These are phyloP conservation scores for Pseudocercospora musae DNA, from an alignment of 2,329 filamentous ascomycete genomes.

Conservation along the genomic window DNA sequence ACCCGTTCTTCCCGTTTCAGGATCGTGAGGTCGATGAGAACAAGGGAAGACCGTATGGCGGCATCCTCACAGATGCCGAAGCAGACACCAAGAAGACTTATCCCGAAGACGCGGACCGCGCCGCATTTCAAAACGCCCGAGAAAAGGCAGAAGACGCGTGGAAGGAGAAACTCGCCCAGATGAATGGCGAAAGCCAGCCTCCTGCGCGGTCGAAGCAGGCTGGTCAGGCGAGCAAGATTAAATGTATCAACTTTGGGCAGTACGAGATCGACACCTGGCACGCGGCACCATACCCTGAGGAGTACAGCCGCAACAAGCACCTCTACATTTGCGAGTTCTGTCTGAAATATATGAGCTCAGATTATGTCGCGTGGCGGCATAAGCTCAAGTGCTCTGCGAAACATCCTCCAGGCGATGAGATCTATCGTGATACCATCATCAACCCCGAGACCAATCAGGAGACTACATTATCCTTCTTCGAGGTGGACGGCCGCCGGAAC, in stretches of 20 bases:
- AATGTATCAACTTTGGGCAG: constrained; percentile 96
- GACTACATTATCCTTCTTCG: constrained; percentile 71
- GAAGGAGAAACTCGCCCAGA: constrained; percentile 64
- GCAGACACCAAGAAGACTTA: constrained; percentile 89
- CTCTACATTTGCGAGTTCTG: constrained; percentile 99
- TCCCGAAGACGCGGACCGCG: constrained; percentile 74
- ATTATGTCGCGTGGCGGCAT: constrained; percentile 96
- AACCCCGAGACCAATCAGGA: constrained; percentile 35
- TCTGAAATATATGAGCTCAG: constrained; percentile 98
- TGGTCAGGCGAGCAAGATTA: constrained; percentile 92
- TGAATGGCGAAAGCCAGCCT: constrained; percentile 57
- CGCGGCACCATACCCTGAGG: constrained; percentile 93
- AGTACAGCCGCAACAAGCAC: constrained; percentile 93
- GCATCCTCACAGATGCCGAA: constrained; percentile 82
- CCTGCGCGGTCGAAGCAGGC: constrained; percentile 60
- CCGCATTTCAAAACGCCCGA: constrained; percentile 84
- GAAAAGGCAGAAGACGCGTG: constrained; percentile 90
- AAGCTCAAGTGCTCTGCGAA: constrained; percentile 94
- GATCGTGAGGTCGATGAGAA: constrained; percentile 85
- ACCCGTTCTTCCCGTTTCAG: constrained; percentile 82
- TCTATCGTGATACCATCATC: constrained; percentile 85
- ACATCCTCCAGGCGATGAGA: constrained; percentile 95
- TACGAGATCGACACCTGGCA: constrained; percentile 99
- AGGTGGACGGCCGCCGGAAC: constrained; percentile 95
- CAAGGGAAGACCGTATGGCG: constrained; percentile 92